Base-by-base conservation (phyloP, 371 early-diverging fungal species). In the Mortierella sp. region DNA sequence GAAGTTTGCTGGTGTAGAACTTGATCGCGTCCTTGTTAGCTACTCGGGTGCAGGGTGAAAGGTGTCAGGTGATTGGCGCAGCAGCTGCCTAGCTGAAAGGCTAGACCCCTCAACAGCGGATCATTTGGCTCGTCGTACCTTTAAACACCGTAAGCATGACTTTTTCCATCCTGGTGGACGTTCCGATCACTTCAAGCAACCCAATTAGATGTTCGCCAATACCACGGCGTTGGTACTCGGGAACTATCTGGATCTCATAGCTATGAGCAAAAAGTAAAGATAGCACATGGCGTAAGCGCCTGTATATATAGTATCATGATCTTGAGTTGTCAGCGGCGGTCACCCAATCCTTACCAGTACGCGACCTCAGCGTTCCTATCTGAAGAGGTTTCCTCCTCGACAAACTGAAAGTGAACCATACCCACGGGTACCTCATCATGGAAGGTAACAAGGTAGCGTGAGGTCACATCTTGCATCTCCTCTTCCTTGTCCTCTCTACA, bases 61-160 rank as follows among this genome's bases (percentile, higher is more conserved):
- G n/a, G n/a, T n/a, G n/a, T n/a, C n/a, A n/a, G n/a, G n/a, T n/a
- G n/a, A n/a, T n/a, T n/a, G n/a, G n/a, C n/a, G n/a, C n/a, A n/a
- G n/a, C n/a, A n/a, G n/a, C n/a, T n/a, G n/a, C n/a, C n/a, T n/a
- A 51, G 14, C 10, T 21, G 19, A 48, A 21, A 19, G 13, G 30
- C 31, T 16, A 18, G 19, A 26, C 49, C 28, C 13, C 27, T 42
- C 48, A 24, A 14, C n/a, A 18, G 24, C 3, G 27, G 26, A 52
- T 13, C 18, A n/a, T 14, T 41, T 54, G 24, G 10, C 39, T 26
- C 5, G 3, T 4, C 9, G 7, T 83, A 87, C 89, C 83, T 83
- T 86, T 86, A 54, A 87, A 86, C 9, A 89, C 89, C 0, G 89
- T 89, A 59, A 89, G 50, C 89, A 89, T 89, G 18, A 86, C 82